Percentiles rank a stretch among this genome's conserved stretches.
Evolutionary conservation across 2,329 filamentous ascomycete genomes (phyloP).

Genomic region (Alternaria arbusti): DNA sequence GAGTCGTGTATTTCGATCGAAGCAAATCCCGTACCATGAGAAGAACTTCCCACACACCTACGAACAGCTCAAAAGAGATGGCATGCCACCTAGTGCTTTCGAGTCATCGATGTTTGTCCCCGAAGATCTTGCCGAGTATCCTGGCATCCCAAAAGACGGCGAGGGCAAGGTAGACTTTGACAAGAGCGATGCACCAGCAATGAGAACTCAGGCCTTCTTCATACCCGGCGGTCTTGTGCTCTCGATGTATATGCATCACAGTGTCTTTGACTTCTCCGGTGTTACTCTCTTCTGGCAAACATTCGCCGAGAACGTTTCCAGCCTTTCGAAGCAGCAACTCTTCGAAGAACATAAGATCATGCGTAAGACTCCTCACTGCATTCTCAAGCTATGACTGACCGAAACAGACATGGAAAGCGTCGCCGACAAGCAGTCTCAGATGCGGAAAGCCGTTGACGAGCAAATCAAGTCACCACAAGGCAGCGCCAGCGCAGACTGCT

Average conservation of each 20-base stretch:
- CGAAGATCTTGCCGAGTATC: conserved; percentile 34
- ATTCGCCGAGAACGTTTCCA: conserved; percentile 33
- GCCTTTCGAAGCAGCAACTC: conserved; percentile 21
- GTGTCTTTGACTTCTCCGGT: conserved; percentile 41
- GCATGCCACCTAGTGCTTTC: conserved; percentile 44
- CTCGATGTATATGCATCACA: conserved; percentile 45
- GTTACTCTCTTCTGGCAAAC: conserved; percentile 36
- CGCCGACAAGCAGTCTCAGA: conserved; percentile 29
- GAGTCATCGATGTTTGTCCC: conserved; percentile 38
- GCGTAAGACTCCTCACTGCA: conserved; percentile 12
- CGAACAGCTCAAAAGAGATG: conserved; percentile 34
- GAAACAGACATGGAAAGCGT: conserved; percentile 21
- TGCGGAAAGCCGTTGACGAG: conserved; percentile 32
- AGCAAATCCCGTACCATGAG: conserved; percentile 24
- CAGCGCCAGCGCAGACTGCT: conserved; percentile 30
- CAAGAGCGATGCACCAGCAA: conserved; percentile 33
- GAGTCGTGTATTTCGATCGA: conserved; percentile 27
- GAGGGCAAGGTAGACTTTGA: conserved; percentile 39
- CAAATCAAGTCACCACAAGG: conserved; percentile 13
- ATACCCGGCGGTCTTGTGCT: conserved; percentile 44
- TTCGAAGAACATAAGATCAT: conserved; percentile 11
- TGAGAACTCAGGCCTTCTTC: conserved; percentile 43
- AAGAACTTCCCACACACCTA: conserved; percentile 34
- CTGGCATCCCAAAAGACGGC: conserved; percentile 33
- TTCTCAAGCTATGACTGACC: conserved; percentile 16